A percentile compares a stretch with the other conserved stretches of the same genome.
These are phyloP conservation scores for Apiotrichum siamense DNA, from an alignment of 1,284 basidiomycete genomes.

Conservation along the genomic window DNA sequence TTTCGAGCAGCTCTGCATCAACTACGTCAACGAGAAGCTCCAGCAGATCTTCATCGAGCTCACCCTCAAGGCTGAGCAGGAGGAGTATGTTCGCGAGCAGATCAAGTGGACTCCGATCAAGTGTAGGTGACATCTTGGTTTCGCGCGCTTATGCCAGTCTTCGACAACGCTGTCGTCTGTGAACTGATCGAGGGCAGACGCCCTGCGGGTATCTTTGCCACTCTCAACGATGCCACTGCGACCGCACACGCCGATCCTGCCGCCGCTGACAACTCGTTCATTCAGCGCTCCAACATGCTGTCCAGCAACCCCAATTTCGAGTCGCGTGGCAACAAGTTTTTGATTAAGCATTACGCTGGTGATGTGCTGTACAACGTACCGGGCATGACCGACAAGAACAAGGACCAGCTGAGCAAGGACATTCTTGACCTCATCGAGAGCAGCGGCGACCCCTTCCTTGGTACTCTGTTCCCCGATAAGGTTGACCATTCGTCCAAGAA, in stretches of 20 bases:
- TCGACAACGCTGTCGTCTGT: slow-evolving; percentile 68
- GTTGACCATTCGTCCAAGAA: slow-evolving; percentile 97
- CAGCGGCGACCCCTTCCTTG: slow-evolving; percentile 77
- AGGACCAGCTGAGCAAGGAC: slow-evolving; percentile 93
- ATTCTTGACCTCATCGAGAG: slow-evolving; percentile 80
- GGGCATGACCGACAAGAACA: slow-evolving; percentile 99
- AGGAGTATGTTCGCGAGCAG: slow-evolving; percentile 96
- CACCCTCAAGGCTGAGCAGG: slow-evolving; percentile 97
- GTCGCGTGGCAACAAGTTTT: slow-evolving; percentile 79
- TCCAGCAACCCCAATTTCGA: slow-evolving; percentile 86
- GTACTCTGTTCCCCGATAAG: slow-evolving; percentile 85
- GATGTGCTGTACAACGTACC: slow-evolving; percentile 97
- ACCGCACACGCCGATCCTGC: slow-evolving; percentile 96
- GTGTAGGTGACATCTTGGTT: slow-evolving; percentile 43
- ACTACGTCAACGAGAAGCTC: slow-evolving; percentile 99
- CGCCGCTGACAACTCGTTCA: slow-evolving; percentile 95
- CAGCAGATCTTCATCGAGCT: slow-evolving; percentile 99
- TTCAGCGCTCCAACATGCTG: slow-evolving; percentile 78
- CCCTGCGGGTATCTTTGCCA: slow-evolving; percentile 95
- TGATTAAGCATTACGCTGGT: slow-evolving; percentile 92
- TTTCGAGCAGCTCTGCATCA: slow-evolving; percentile 98
- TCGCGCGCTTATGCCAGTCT: slow-evolving; percentile 28
- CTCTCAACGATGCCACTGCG: slow-evolving; percentile 95
- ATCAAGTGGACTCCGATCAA: slow-evolving; percentile 99
- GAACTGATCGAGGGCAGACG: slow-evolving; percentile 94